Conservation (phyloP, 345 rosid species). For the Ceriops zippeliana region DNA sequence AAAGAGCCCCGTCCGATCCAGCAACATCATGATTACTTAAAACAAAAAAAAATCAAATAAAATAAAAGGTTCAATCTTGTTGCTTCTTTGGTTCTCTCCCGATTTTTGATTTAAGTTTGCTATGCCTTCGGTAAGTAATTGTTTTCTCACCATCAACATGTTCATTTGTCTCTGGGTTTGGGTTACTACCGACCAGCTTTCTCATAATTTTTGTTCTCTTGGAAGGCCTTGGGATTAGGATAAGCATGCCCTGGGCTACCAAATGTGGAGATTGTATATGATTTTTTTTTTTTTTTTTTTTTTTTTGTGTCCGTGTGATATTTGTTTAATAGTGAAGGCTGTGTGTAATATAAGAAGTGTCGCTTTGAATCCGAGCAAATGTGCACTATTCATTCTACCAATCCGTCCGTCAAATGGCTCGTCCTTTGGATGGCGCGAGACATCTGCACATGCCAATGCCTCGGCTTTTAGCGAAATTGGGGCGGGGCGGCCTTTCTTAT, state of each 20-base stretch:
- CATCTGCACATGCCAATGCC: conserved; percentile 27
- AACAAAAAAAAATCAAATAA: too few relatives aligned
- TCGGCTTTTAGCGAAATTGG: neutral
- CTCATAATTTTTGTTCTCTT: neutral
- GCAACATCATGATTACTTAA: conserved; percentile 32
- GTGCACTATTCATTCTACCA: conserved; percentile 5
- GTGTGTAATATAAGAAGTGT: conserved; percentile 6
- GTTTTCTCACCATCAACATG: neutral
- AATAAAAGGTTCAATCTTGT: neutral
- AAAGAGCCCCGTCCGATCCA: conserved; percentile 46
- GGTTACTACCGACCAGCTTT: neutral
- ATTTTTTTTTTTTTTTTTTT: neutral
- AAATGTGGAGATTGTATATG: conserved; percentile 11
- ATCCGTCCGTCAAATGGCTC: neutral
- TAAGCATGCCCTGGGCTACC: conserved; percentile 16
- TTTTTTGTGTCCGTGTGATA: conserved; percentile 3
- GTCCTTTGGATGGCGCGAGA: neutral
- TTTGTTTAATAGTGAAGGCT: neutral
- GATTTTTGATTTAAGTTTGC: conserved; percentile 10
- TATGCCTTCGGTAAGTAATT: neutral
- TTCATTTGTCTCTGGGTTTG: conserved; percentile 15
- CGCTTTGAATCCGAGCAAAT: conserved; percentile 19
- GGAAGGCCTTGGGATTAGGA: conserved; percentile 8
- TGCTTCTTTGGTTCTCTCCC: neutral
- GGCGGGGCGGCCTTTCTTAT: too few relatives aligned